Base-by-base conservation (phyloP, 345 rosid species). In the Carallia brachiata region DNA sequence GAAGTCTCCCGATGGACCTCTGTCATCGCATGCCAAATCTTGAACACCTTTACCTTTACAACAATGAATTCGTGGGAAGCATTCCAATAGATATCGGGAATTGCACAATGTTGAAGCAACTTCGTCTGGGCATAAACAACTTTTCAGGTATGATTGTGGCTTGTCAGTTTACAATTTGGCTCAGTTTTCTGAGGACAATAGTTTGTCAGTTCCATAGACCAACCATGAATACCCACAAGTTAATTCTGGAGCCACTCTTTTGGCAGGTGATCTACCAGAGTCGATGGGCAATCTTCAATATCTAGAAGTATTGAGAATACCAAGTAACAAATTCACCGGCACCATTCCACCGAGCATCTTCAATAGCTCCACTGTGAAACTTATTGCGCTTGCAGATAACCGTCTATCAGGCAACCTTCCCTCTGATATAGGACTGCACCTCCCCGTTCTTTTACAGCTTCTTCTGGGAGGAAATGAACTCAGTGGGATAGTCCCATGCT, bases 1-100 rank as follows among this genome's bases (percentile, higher is more conserved):
- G 72, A 2, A 59, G 65, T 60, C 65, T 69, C 13, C 60, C 60
- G 18, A 27, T 23, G 28, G 60, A 56, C 31, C 60, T 56, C 18
- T 56, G 60, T 9, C 60, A 13, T 56, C 32, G 31, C 15, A 9
- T 56, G 28, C 60, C 65, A 7, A 34, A 13, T 18, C 27, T 37
- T 7, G 52, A 7, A 19, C 3, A 37, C 23, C 15, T 32, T 7
- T n/a, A 37, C 18, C 17, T 56, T 27, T 56, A 56, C 6, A 30
- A 30, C 15, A 39, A 63, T 44, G 31, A 23, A 19, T 44, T 63
- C 13, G 18, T 2, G 5, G 66, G 66, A 39, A 7, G 31, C 34
- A 39, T 63, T 0, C 66, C 66, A 6, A 63, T 3, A 39, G 48
- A 40, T 39, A n/a, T 63, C 6, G 28, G 44, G 2, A 63, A 63